Conservation (phyloP, 148 eudicot species). For the Polygonum maritimum region DNA sequence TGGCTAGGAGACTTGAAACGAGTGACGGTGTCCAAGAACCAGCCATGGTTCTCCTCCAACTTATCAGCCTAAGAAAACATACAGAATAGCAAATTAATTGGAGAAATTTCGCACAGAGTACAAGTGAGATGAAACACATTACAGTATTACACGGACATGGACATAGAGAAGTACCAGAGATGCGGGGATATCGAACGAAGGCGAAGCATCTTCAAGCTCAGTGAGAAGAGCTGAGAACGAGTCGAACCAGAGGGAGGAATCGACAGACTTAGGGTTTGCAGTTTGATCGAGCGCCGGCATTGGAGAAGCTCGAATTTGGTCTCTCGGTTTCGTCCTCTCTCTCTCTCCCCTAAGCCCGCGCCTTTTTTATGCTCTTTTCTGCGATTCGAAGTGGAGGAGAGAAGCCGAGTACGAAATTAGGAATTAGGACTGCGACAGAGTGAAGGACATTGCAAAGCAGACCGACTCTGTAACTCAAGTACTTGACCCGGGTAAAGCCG, state of each 20-base stretch:
- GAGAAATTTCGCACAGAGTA: neutral
- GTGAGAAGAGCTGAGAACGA: constrained; percentile 58
- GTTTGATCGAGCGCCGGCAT: constrained; percentile 27
- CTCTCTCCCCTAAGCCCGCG: constrained; percentile 30
- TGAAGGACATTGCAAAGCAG: neutral
- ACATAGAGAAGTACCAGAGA: constrained; percentile 32
- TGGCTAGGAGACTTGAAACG: constrained; percentile 63
- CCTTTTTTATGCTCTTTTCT: constrained; percentile 7
- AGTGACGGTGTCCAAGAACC: constrained; percentile 67
- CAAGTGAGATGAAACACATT: constrained; percentile 1
- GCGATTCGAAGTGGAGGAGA: constrained; percentile 5
- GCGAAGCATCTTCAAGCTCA: constrained; percentile 62
- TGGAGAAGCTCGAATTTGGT: constrained; percentile 27
- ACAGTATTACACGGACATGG: neutral
- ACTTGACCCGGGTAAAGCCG: neutral
- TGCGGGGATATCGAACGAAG: constrained; percentile 45
- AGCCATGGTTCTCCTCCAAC: constrained; percentile 56
- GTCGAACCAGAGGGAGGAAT: constrained; percentile 90
- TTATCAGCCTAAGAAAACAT: constrained; percentile 41
- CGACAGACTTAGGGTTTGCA: constrained; percentile 33
- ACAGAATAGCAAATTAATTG: neutral
- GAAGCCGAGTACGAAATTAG: neutral
- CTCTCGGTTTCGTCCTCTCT: constrained; percentile 2
- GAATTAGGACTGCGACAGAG: neutral
- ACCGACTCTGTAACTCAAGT: neutral